A percentile compares a stretch with the other conserved stretches of the same genome.
phyloP scores from a whole-genome alignment of 1,284 basidiomycete species.

The Inonotus obliquus region DNA sequence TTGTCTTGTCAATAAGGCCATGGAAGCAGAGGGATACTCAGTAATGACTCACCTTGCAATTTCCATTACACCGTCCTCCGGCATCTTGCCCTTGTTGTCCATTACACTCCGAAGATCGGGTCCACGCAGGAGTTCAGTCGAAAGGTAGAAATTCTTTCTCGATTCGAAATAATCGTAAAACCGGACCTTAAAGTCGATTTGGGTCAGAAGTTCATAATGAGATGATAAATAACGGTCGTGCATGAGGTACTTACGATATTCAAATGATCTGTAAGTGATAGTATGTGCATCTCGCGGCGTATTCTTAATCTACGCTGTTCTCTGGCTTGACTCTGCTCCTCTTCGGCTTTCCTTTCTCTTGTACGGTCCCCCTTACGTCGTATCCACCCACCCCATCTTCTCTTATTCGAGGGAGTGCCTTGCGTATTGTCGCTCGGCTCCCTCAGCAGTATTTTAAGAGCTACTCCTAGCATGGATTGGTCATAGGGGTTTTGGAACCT shows the following conservation, averaged over 20 bases:
- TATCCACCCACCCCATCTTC: neutral
- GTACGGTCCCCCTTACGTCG: too few species aligned
- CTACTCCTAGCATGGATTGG: too few species aligned
- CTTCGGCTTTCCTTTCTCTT: neutral
- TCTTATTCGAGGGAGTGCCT: neutral
- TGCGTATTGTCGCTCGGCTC: too few species aligned
- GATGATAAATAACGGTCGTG: neutral
- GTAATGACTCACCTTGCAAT: neutral
- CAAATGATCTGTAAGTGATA: too few species aligned
- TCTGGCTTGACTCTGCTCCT: neutral
- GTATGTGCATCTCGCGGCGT: neutral
- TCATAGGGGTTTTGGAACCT: too few species aligned
- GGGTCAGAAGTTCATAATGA: neutral
- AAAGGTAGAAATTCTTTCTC: neutral
- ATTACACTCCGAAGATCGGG: neutral
- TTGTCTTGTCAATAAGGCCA: neutral
- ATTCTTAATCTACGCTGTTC: neutral
- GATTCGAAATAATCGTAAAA: slow-evolving; percentile 8
- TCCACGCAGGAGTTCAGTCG: neutral
- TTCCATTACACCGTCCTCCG: neutral
- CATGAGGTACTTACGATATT: neutral
- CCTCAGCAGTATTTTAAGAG: too few species aligned
- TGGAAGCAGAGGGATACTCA: neutral
- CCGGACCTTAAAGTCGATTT: neutral
- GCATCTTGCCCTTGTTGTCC: too few species aligned